Conservation (phyloP, 805 yeast genomes). For the Candida sakaeoensis region DNA sequence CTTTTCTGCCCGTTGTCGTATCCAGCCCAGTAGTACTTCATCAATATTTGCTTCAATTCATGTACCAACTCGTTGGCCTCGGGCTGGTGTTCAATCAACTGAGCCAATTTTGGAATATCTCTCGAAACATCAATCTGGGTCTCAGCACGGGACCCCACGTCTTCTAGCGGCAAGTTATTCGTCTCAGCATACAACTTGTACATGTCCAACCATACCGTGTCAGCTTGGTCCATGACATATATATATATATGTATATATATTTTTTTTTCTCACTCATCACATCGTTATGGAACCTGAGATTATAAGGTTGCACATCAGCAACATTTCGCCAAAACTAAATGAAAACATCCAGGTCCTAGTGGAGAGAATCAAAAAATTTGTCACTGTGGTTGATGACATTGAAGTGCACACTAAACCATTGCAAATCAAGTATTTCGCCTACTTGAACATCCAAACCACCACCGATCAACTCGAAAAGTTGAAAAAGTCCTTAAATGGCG, state of each 20-base stretch:
- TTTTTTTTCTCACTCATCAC: not conserved
- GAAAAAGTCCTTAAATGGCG: slow-evolving; percentile 59
- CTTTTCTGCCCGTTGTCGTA: slow-evolving; percentile 19
- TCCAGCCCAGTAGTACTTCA: slow-evolving; percentile 34
- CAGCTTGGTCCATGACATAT: not conserved
- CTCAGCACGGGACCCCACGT: not conserved
- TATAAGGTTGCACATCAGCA: slow-evolving; percentile 60
- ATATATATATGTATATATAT: not conserved
- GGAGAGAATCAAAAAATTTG: slow-evolving; percentile 50
- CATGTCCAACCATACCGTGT: not conserved
- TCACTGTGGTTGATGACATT: slow-evolving; percentile 45
- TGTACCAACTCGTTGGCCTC: slow-evolving; percentile 15
- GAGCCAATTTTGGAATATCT: slow-evolving; percentile 15
- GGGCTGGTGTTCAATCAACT: slow-evolving; percentile 15
- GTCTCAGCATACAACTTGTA: not conserved
- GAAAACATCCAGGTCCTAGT: slow-evolving; percentile 20
- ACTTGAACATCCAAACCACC: slow-evolving; percentile 38
- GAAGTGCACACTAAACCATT: slow-evolving; percentile 55
- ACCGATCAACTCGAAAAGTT: slow-evolving; percentile 47
- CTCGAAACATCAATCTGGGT: not conserved
- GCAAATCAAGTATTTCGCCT: slow-evolving; percentile 59
- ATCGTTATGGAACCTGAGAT: not conserved
- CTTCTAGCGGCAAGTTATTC: not conserved
- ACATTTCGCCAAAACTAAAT: slow-evolving; percentile 53
- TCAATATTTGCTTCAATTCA: slow-evolving; percentile 22